These are phyloP conservation scores for Rossbeevera mucosa DNA, from an alignment of 768 basidiomycete genomes.

Conservation along the genomic window DNA sequence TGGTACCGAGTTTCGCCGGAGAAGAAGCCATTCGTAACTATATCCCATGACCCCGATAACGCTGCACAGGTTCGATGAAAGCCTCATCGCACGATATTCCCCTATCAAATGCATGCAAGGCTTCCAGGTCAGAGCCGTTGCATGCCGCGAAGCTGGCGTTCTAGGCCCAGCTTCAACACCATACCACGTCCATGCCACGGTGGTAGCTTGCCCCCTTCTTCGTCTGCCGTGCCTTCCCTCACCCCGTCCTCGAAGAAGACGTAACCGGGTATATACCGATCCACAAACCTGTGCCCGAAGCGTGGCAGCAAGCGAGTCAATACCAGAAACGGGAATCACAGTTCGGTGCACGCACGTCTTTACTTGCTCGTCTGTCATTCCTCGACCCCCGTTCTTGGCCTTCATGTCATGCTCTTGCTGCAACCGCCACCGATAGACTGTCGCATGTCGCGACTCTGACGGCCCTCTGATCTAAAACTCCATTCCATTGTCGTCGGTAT, in stretches of 20 bases:
- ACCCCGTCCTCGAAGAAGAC: constrained; percentile 76
- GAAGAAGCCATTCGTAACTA: not conserved
- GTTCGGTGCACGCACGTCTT: constrained; percentile 37
- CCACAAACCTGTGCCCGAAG: constrained; percentile 59
- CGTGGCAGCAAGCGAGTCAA: not conserved
- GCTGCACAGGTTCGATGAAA: not conserved
- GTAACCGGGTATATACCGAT: constrained; percentile 92
- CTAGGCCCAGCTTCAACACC: constrained; percentile 49
- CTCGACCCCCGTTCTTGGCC: constrained; percentile 71
- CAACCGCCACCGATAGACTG: constrained; percentile 84
- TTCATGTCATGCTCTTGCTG: constrained; percentile 93
- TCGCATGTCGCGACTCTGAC: constrained; percentile 34
- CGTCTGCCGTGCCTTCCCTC: constrained; percentile 25
- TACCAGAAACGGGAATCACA: not conserved
- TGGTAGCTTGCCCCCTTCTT: constrained; percentile 17
- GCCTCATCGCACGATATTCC: not conserved
- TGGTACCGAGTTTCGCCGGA: not conserved
- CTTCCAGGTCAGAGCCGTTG: constrained; percentile 35
- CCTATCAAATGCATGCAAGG: not conserved
- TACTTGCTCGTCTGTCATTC: constrained; percentile 83
- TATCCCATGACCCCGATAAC: not conserved
- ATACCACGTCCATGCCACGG: constrained; percentile 50
- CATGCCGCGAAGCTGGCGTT: constrained; percentile 43
- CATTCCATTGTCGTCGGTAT: constrained; percentile 5
- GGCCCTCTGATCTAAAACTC: constrained; percentile 36